Evolutionary conservation across 768 basidiomycete genomes (phyloP), one percentile per base, ranked within the genome.

Genomic region (Crucibulum laeve): DNA sequence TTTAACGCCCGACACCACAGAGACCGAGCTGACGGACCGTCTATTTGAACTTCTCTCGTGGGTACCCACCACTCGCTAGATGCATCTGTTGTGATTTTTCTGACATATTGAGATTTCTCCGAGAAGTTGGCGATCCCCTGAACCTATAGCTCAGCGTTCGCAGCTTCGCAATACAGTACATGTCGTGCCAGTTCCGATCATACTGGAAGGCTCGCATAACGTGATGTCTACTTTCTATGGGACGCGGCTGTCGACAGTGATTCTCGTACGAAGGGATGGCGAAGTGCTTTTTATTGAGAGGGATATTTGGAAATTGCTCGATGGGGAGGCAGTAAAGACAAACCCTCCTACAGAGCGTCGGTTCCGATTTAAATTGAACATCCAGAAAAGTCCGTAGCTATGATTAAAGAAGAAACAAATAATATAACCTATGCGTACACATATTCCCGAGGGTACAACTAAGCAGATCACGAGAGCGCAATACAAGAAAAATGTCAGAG

Each of bases 41-140:
- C 69, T 91, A 21, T 85, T 91, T 60, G 64, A 75, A 35, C 61
- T 89, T 25, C 71, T 91, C 58, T 71, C 77, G 88, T 87, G 71
- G 55, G 86, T 80, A 57, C 41, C 44, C 44, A 39, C 45, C 47
- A n/a, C n/a, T 39, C 43, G 45, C 38, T 39, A 40, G 42, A 47
- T 48, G 22, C 32, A 40, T 52, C 49, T 46, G 23, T 44, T 51
- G 42, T 43, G 30, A 54, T 38, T 40, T 50, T 35, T 52, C 55
- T 63, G 47, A 63, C 56, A 54, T 58, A 48, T 52, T 41, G 32
- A 56, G 45, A 44, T 57, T 51, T 58, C 44, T 54, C 54, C 57
- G 48, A 53, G 49, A 56, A 80, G 77, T 34, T 79, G 76, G 69
- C 65, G 62, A 45, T 61, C 70, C 42, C 53, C 70, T 51, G 63